Base-by-base conservation (phyloP, 352 stramenopile species). In the Blastocystis sp. region DNA sequence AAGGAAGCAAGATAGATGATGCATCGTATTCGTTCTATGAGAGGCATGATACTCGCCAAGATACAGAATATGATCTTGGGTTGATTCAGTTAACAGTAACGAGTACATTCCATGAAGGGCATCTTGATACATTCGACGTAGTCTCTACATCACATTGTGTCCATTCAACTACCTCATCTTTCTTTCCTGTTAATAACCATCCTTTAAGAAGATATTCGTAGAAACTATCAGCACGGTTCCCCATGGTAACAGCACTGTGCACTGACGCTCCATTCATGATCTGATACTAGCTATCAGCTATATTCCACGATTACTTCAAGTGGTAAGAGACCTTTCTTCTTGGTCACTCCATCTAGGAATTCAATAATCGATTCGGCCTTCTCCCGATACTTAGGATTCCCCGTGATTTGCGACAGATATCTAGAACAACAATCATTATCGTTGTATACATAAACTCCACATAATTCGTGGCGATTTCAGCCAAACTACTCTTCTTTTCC, bases 181-280 rank as follows among this genome's bases (percentile, higher is more conserved):
- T 91, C 73, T 91, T 93, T 58, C 94, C 95, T 51, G 94, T 95
- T 90, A 97, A 95, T 24, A 98, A 89, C 91, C 94, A 98, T 57
- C 96, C 91, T 90, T 98, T 98, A 61, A 98, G 89, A 67, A 98
- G 90, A 89, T 98, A 98, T 90, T 98, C 95, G 89, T 98, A 98
- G 89, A 97, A 96, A 24, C 93, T 97, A 89, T 98, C 96, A 19
- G 92, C 94, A 12, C 46, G 49, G 12, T 46, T 67, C 19, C 27
- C 71, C 71, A 93, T 88, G 3, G 91, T 92, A n/a, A 92, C 91
- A 35, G 94, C 90, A 9, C 90, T 91, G 83, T 92, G 90, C 39
- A 77, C 87, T 37, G 87, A 88, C 12, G 66, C 90, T 29, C 56
- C 65, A 46, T 67, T 85, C 32, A 88, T 71, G 73, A 92, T 93